Base-by-base conservation (phyloP, 208 protist species). In the Vickermania spadyakhi region DNA sequence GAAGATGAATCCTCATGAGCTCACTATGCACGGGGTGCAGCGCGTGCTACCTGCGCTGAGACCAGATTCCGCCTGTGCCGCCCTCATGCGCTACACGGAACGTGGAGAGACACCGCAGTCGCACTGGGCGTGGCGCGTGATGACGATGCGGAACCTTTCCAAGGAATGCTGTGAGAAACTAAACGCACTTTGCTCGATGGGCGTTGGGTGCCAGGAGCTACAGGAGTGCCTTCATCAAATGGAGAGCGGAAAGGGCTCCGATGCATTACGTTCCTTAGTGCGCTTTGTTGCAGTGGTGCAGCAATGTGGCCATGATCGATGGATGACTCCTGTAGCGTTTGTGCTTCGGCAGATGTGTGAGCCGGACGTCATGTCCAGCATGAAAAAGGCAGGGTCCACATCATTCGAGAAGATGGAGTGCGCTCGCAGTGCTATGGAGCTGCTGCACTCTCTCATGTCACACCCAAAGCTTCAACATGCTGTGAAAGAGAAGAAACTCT, bases 21-120 rank as follows among this genome's bases (percentile, higher is more conserved):
- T 94, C 21, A 83, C 91, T 68, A 64, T 68, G 26, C 71, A 86
- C 62, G 88, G 77, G 2, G 53, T 89, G 28, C 77, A 90, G 66
- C 74, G 84, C 26, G 58, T 94, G 28, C 31, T 92, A 22, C 60
- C 56, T 50, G 82, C 78, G 14, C 62, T 94, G 45, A 62, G 68
- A n/a, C 58, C 62, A 50, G 31, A 36, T 26, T 36, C 67, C 21
- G 79, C 68, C 11, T 5, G 73, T 13, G 61, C 28, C 3, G 75
- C 70, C 25, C 45, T 81, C 27, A 51, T 25, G 41, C 67, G 59
- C 50, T 28, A 56, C 56, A 1, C 22, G 0, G 36, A 53, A 4
- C 52, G 42, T 27, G 50, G 56, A 1, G 61, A 71, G 28, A 50
- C 62, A 2, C 66, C 81, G 18, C 73, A 89, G 25, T 72, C 83